These are phyloP conservation scores for Erodium trifolium DNA, from an alignment of 441 rosid genomes.

Conservation along the genomic window DNA sequence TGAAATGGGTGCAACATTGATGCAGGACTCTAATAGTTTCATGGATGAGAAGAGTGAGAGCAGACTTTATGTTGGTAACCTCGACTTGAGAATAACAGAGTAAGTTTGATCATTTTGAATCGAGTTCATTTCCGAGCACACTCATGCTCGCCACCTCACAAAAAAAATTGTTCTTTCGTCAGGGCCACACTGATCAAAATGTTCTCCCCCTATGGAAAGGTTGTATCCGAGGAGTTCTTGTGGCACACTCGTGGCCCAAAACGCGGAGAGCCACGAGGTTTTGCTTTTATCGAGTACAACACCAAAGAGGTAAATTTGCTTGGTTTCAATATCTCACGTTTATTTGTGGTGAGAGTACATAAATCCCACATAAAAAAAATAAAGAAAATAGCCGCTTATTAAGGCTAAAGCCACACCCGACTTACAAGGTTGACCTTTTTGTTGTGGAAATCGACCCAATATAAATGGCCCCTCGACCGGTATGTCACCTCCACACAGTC, in stretches of 20 bases:
- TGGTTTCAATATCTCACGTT: background rate
- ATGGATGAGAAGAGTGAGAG: slow-evolving; percentile 57
- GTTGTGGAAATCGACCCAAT: no score
- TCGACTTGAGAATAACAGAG: slow-evolving; percentile 83
- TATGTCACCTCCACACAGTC: no score
- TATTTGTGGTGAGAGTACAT: background rate
- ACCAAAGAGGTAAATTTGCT: slow-evolving; percentile 57
- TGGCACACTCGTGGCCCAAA: slow-evolving; percentile 95
- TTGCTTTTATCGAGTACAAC: slow-evolving; percentile 70
- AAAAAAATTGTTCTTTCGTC: slow-evolving; percentile 8
- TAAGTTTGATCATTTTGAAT: slow-evolving; percentile 26
- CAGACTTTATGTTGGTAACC: slow-evolving; percentile 73
- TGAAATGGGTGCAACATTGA: slow-evolving; percentile 13
- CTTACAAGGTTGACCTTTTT: no score
- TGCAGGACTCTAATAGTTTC: slow-evolving; percentile 48
- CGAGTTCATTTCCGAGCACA: background rate
- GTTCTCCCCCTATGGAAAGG: slow-evolving; percentile 86
- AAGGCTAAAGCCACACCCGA: no score
- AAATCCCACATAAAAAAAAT: no score
- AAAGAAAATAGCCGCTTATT: no score
- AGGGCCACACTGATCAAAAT: slow-evolving; percentile 83
- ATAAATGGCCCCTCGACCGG: no score
- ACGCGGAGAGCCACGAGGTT: slow-evolving; percentile 87
- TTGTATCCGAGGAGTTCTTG: slow-evolving; percentile 73
- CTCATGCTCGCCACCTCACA: background rate